A percentile compares a stretch with the other conserved stretches of the same genome.
Evolutionary conservation across 345 rosid species (phyloP).

Genomic region (Noccaea bulbosa): DNA sequence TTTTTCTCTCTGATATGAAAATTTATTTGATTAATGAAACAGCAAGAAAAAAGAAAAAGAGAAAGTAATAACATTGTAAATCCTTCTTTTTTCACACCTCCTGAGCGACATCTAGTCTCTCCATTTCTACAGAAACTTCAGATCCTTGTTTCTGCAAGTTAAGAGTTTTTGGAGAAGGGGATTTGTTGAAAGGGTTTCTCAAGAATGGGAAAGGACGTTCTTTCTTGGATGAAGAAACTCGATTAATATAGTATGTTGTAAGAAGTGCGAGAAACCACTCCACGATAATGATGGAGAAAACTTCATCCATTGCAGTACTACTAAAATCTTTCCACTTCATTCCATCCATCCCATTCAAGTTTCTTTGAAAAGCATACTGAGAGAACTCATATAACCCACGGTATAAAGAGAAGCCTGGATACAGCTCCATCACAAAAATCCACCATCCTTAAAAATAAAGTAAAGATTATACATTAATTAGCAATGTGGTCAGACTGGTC

Average conservation of each 20-base stretch:
- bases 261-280: slow-evolving; percentile 73
- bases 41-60: background rate
- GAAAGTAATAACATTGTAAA: background rate
- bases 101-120: slow-evolving; percentile 73
- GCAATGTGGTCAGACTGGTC: background rate
- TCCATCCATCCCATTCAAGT: slow-evolving; percentile 60
- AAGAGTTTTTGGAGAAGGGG: slow-evolving; percentile 44
- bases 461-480: background rate
- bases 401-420: slow-evolving; percentile 78
- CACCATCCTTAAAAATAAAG: slow-evolving; percentile 52
- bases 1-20: slow-evolving; percentile 60
- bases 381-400: slow-evolving; percentile 86
- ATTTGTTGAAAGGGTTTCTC: slow-evolving; percentile 49
- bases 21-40: background rate
- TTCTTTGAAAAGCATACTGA: slow-evolving; percentile 53
- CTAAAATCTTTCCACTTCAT: slow-evolving; percentile 72
- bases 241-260: slow-evolving; percentile 70
- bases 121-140: slow-evolving; percentile 65
- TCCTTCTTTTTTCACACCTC: slow-evolving; percentile 55
- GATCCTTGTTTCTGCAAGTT: slow-evolving; percentile 61
- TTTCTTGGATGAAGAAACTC: slow-evolving; percentile 54
- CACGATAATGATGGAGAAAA: slow-evolving; percentile 59
- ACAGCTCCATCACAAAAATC: slow-evolving; percentile 69
- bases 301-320: slow-evolving; percentile 67
- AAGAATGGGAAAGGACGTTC: slow-evolving; percentile 53